phyloP scores from a whole-genome alignment of 371 early-diverging fungal species.

The Mucor mucedo region DNA sequence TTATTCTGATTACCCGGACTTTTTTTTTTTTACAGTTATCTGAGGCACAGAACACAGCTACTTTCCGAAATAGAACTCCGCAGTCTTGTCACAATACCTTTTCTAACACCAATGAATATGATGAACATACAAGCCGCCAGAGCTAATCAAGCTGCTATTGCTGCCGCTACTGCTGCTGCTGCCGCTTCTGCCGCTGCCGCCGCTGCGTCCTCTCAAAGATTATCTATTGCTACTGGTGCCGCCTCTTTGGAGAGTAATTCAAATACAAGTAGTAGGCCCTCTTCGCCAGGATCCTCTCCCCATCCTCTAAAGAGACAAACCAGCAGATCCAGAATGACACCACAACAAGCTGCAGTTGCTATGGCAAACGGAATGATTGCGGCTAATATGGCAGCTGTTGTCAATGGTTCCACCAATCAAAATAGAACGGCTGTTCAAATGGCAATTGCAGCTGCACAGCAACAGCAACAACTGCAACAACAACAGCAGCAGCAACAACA shows the following conservation, averaged over 20 bases:
- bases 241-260: slow-evolving; percentile 6
- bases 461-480: slow-evolving; percentile 24
- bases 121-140: slow-evolving; percentile 27
- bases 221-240: slow-evolving; percentile 24
- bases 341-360: slow-evolving; percentile 47
- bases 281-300: slow-evolving; percentile 26
- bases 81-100: slow-evolving; percentile 45
- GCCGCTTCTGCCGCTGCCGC: slow-evolving; percentile 13
- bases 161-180: slow-evolving; percentile 2
- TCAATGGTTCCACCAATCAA: slow-evolving; percentile 32
- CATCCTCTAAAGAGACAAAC: slow-evolving; percentile 44
- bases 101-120: slow-evolving; percentile 46
- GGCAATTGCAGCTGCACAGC: slow-evolving; percentile 20
- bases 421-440: slow-evolving; percentile 40
- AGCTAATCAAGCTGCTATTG: slow-evolving; percentile 20
- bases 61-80: slow-evolving; percentile 58
- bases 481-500: slow-evolving; percentile 23
- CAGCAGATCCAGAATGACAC: slow-evolving; percentile 42
- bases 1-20: slow-evolving; percentile 4
- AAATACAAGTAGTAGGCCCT: slow-evolving; percentile 22
- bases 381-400: slow-evolving; percentile 47
- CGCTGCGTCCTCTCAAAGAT: slow-evolving; percentile 21
- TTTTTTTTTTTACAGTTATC: slow-evolving; percentile 36
- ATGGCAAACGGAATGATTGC: slow-evolving; percentile 52
- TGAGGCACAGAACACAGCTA: slow-evolving; percentile 52